Conservation (phyloP, 2,329 filamentous ascomycete species). For the Coleophoma eucalyptorum region DNA sequence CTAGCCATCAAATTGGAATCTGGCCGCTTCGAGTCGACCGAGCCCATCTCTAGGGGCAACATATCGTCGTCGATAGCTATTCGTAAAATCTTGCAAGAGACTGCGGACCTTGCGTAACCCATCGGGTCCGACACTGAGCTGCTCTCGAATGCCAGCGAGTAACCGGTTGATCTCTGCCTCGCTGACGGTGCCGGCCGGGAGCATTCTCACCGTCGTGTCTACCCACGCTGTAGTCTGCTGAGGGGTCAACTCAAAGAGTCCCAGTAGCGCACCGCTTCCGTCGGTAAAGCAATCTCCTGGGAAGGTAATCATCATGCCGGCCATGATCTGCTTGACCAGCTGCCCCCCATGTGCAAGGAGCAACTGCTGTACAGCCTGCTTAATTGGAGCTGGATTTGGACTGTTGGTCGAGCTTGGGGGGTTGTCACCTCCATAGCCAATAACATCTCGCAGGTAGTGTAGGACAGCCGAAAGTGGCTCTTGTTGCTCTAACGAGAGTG, state of each 20-base stretch:
- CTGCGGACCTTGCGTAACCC: constrained; percentile 73
- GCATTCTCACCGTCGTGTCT: constrained; percentile 74
- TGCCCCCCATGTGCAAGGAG: constrained; percentile 67
- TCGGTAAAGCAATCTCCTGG: constrained; percentile 94
- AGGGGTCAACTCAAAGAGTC: constrained; percentile 83
- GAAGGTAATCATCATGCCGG: constrained; percentile 99
- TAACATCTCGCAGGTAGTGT: constrained; percentile 87
- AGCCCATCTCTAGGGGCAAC: constrained; percentile 92
- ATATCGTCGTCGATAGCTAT: constrained; percentile 87
- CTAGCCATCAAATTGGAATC: constrained; percentile 68
- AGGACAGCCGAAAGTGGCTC: constrained; percentile 88
- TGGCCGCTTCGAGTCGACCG: constrained; percentile 78
- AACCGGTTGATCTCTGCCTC: constrained; percentile 77
- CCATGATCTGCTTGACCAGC: constrained; percentile 84
- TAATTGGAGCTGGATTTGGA: constrained; percentile 66
- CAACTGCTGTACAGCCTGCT: constrained; percentile 68
- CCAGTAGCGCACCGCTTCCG: constrained; percentile 86
- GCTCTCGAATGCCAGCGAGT: constrained; percentile 75
- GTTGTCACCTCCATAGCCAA: constrained; percentile 81
- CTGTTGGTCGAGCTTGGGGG: constrained; percentile 56
- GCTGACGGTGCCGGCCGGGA: constrained; percentile 79
- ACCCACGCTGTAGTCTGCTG: constrained; percentile 79
- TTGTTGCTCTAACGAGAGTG: constrained; percentile 83
- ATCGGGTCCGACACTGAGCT: constrained; percentile 60
- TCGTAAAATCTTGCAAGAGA: constrained; percentile 93